Evolutionary conservation across 2,329 filamentous ascomycete species (phyloP), one percentile per base, ranked within the genome.

Genomic region (Nemania serpens): DNA sequence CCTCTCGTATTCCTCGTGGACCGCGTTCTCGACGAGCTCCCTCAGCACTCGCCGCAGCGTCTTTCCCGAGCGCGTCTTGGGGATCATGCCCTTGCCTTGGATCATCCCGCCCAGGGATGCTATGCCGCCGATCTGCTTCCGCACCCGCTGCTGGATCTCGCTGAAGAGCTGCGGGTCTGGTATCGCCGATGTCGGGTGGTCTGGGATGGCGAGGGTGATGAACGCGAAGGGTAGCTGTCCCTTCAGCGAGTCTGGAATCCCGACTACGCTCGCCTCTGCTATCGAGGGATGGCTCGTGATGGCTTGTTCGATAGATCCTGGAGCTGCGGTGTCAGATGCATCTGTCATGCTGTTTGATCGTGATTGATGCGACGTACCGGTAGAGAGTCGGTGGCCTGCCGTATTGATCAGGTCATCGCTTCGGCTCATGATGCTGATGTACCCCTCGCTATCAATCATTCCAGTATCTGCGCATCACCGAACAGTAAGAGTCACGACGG

Each of bases 221-320:
- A 97, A 97, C 10, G 93, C 93, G 71, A 98, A 96, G 0, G 94
- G 93, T 5, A 97, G 83, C 69, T 96, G 92, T 17, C 93, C 94
- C 74, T 98, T 98, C 45, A 97, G 80, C 0, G 86, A 76, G 71
- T 97, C 93, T 0, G 93, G 93, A 58, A 97, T 89, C 43, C 90
- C 89, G 29, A 98, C 88, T 1, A 97, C 91, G 68, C 91, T 93
- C 55, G 89, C 90, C 79, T 97, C 93, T 33, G 89, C 90, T 54
- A 97, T 87, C 2, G 81, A 79, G 0, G 90, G 87, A 72, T 97
- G 92, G 0, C 88, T 88, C 12, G 92, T 89, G 62, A 97, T 90
- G 55, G 91, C 93, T 80, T 97, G 92, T 77, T 97, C 93, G 74
- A 97, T 95, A 36, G 89, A 85, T 51, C 92, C 91, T 91, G 66